Base-by-base conservation (phyloP, 2,329 filamentous ascomycete species). In the Colletotrichum costaricense region DNA sequence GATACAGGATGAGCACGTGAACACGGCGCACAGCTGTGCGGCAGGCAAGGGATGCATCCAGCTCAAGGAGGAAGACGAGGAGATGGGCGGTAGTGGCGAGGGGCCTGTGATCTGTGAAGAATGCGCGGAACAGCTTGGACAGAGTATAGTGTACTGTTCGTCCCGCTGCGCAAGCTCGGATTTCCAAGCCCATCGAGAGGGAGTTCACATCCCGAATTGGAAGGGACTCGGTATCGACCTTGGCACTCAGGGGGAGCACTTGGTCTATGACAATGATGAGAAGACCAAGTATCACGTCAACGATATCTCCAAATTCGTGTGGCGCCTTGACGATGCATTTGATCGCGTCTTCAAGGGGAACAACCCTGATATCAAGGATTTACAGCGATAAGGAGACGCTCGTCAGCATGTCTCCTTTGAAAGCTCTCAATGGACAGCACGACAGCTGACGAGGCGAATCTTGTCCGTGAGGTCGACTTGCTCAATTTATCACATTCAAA, bases 101-200 rank as follows among this genome's bases (percentile, higher is more conserved):
- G 72, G 76, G 3, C 75, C 82, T 3, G 81, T 85, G 9, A 80
- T 82, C 24, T 88, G 86, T 76, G 81, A 79, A 63, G 82, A 84
- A 65, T 88, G 86, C 65, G 75, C 86, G 1, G 75, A 78, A 62
- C 78, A 77, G 5, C 74, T 83, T 62, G 81, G 82, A 68, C 77
- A 79, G n/a, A 77, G 80, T 28, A 81, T 82, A 0, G 62, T 84
- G 6, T 88, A 84, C 74, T 88, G 86, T 76, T 85, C 84, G 8
- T 75, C 80, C 33, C 77, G 79, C 38, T 88, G 86, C 75, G 85
- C 84, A n/a, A 77, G 76, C 28, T 76, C 74, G 14, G 85, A 87
- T 72, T 82, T 88, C 46, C 80, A 81, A 12, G 70, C 70, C 28
- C 86, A 88, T 75, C 79, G 84, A 24, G 80, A 82, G 12, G 70